phyloP scores from a whole-genome alignment of 169 alveolate species.

The Plasmodium malariae region DNA sequence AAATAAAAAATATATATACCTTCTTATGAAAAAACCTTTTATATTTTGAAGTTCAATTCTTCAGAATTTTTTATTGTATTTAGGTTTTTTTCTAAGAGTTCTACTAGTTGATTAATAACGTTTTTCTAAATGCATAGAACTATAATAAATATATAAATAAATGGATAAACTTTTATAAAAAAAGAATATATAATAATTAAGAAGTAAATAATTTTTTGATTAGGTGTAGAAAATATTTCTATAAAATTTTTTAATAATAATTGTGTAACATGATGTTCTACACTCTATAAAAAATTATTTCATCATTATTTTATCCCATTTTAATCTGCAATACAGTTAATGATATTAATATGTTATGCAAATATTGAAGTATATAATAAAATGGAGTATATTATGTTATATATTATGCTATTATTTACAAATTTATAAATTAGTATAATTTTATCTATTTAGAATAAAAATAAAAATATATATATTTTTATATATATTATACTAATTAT shows the following conservation, averaged over 20 bases:
- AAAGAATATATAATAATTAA: background rate
- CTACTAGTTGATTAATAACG: background rate
- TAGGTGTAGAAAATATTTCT: background rate
- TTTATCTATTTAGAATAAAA: background rate
- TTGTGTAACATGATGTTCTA: background rate
- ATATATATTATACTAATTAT: too few relatives aligned
- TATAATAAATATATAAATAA: too few relatives aligned
- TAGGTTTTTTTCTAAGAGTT: background rate
- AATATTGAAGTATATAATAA: too few relatives aligned
- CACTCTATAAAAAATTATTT: background rate
- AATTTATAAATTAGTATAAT: too few relatives aligned
- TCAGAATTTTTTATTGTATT: background rate
- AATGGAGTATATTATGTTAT: background rate
- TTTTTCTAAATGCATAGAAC: background rate
- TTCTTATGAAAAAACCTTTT: too few relatives aligned
- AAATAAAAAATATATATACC: too few relatives aligned
- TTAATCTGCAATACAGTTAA: background rate
- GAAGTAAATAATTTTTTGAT: background rate
- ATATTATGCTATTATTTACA: background rate
- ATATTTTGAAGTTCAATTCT: background rate
- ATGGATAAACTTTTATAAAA: background rate
- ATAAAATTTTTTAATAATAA: too few relatives aligned
- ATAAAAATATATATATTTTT: too few relatives aligned
- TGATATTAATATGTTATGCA: background rate
- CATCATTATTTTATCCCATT: background rate